Conservation (phyloP, 2,329 filamentous ascomycete species). For the Hymenoscyphus occultus region DNA sequence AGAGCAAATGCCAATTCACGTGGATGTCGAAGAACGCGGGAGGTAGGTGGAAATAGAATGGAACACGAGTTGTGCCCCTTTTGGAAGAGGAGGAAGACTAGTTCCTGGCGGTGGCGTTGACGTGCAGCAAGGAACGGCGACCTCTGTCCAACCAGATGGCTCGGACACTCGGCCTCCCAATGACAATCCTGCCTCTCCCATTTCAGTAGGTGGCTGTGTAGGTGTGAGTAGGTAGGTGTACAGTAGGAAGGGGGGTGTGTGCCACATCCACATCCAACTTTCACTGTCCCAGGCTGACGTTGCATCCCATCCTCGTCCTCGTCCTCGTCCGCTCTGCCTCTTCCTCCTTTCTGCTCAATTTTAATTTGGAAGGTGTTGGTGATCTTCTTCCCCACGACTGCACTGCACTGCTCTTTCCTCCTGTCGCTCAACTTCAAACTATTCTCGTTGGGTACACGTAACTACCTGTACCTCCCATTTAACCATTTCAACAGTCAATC, state of each 20-base stretch:
- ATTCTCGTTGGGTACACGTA: neutral
- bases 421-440: neutral
- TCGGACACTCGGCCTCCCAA: neutral
- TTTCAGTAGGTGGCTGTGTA: neutral
- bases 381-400: neutral
- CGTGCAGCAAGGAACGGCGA: neutral
- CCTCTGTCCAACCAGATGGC: neutral
- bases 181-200: neutral
- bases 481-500: neutral
- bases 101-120: neutral
- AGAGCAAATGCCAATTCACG: too few species aligned
- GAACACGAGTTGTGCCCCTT: constrained; percentile 2
- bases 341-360: neutral
- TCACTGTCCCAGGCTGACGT: neutral
- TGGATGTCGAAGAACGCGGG: neutral
- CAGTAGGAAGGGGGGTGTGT: too few species aligned
- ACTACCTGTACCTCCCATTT: neutral
- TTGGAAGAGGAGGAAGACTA: neutral
- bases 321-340: neutral
- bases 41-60: neutral
- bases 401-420: constrained; percentile 2
- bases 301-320: neutral
- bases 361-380: neutral
- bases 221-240: too few species aligned
- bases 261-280: neutral